phyloP scores from a whole-genome alignment of 257 asterid genomes.

The Phtheirospermum japonicum region DNA sequence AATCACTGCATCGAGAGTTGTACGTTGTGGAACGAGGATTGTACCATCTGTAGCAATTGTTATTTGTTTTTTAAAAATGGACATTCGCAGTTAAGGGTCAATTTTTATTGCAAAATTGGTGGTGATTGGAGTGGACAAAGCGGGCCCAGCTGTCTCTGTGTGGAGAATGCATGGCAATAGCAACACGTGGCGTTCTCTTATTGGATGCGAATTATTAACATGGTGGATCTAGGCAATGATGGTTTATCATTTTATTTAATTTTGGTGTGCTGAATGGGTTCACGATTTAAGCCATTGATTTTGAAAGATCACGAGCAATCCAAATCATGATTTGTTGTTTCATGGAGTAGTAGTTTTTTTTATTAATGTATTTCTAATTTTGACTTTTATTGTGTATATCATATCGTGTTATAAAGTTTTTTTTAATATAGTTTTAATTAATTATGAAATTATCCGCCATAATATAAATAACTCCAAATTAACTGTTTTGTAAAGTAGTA shows the following conservation, averaged over 20 bases:
- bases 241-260: background rate
- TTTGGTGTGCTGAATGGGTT: slow-evolving; percentile 28
- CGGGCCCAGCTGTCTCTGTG: slow-evolving; percentile 61
- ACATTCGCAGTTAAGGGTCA: slow-evolving; percentile 28
- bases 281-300: slow-evolving; percentile 13
- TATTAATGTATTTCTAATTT: background rate
- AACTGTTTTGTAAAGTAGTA: too few relatives aligned
- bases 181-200: slow-evolving; percentile 23
- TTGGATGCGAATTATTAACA: slow-evolving; percentile 23
- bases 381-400: background rate
- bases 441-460: too few relatives aligned
- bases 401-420: background rate
- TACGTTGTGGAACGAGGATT: slow-evolving; percentile 29
- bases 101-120: slow-evolving; percentile 36
- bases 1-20: slow-evolving; percentile 34
- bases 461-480: too few relatives aligned
- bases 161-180: slow-evolving; percentile 24
- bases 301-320: slow-evolving; percentile 35
- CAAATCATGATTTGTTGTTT: slow-evolving; percentile 26
- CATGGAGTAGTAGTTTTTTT: background rate
- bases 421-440: too few relatives aligned
- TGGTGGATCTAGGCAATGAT: slow-evolving; percentile 22
- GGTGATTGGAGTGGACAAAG: slow-evolving; percentile 45
- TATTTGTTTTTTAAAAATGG: background rate
- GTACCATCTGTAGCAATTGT: slow-evolving; percentile 28